Base-by-base conservation (phyloP, 2,329 filamentous ascomycete genomes). In the Claviceps citrina region DNA sequence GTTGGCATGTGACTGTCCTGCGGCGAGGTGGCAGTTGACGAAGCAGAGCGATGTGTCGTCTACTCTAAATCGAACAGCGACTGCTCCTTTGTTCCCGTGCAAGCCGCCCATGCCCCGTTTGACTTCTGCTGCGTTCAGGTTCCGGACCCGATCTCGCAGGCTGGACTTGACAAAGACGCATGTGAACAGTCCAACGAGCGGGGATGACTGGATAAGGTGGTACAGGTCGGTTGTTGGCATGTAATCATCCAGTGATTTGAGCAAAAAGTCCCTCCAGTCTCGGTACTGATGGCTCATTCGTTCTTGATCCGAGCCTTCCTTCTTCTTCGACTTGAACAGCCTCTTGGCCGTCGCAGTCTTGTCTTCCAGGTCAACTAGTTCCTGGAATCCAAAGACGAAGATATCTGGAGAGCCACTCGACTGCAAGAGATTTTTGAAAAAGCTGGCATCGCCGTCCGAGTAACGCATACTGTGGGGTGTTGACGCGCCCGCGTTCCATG, bases 281-380 rank as follows among this genome's bases (percentile, higher is more conserved):
- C 91, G 83, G 58, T 98, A 98, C 54, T 95, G 87, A 49, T 93
- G 87, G 59, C 85, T 93, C 84, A 96, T 96, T 49, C 87, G 76
- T 57, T 95, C 86, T 51, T 84, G 79, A 38, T 85, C 81, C 1
- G 81, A 76, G 9, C 80, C 76, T 24, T 82, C 78, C 52, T 84
- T 83, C 55, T 94, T 93, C 59, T 91, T 91, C 50, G 82, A 84
- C 54, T 87, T 91, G 56, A 96, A 80, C 49, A 96, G 78, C 41
- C 84, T 85, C 62, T 91, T 95, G n/a, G 91, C 91, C 18, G 89
- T 96, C 38, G 93, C 82, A 49, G 87, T 93, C 64, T 96, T 96
- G 62, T 98, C 84, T 58, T 98, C 91, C 7, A 98, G 68, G 54
- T 98, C 91, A 4, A 98, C 91, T n/a, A 98, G 70, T 60, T 98